phyloP scores from a whole-genome alignment of 768 basidiomycete genomes.

The Vararia minispora region DNA sequence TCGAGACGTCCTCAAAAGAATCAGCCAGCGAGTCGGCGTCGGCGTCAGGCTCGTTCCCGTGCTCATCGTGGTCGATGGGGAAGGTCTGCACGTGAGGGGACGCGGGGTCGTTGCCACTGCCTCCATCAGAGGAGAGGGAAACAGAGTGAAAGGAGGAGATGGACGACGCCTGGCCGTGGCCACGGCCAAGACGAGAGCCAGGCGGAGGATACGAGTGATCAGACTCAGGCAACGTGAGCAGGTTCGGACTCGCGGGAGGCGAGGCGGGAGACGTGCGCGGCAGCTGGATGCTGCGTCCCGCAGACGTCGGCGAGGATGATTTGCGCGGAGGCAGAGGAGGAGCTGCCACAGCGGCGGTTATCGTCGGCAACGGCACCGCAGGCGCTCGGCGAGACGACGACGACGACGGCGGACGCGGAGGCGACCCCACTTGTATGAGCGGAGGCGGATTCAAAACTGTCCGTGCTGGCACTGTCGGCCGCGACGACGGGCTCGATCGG shows the following conservation, averaged over 20 bases:
- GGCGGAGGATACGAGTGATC: slow-evolving; percentile 44
- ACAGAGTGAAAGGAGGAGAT: slow-evolving; percentile 74
- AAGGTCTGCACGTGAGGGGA: slow-evolving; percentile 22
- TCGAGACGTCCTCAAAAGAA: slow-evolving; percentile 58
- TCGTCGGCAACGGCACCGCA: no score
- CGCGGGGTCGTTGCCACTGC: slow-evolving; percentile 11
- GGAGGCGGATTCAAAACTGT: no score
- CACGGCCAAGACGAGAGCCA: slow-evolving; percentile 22
- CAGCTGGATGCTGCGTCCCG: no score
- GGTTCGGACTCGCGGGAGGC: slow-evolving; percentile 26
- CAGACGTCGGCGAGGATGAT: no score
- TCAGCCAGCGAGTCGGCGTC: slow-evolving; percentile 48
- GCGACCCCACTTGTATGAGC: no score
- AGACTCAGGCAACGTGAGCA: slow-evolving; percentile 26
- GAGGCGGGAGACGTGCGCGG: slow-evolving; percentile 17
- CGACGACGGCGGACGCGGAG: no score
- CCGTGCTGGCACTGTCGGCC: no score
- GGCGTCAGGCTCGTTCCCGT: slow-evolving; percentile 24
- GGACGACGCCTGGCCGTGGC: slow-evolving; percentile 52
- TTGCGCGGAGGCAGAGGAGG: slow-evolving; percentile 58
- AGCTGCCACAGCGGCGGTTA: no score
- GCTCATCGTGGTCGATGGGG: slow-evolving; percentile 29
- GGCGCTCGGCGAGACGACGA: no score
- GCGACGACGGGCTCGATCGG: no score
- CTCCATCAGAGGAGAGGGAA: slow-evolving; percentile 56